Percentiles rank a stretch among this genome's conserved stretches.
Evolutionary conservation across 1,139 yeast genomes (phyloP).

Genomic region (Blastobotrys arbuscula): DNA sequence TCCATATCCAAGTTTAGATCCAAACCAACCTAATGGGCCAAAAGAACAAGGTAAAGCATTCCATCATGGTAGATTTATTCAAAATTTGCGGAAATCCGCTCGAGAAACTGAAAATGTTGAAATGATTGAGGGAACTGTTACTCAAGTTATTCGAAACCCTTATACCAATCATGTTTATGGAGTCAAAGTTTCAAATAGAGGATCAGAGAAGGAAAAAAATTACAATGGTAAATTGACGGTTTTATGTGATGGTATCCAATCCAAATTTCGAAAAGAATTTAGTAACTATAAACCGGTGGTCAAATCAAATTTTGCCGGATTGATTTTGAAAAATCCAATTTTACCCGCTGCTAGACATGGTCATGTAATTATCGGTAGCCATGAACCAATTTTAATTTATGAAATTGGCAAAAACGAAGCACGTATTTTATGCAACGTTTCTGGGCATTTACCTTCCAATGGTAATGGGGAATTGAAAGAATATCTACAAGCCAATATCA

Average conservation of each 20-base stretch:
- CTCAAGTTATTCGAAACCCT: conserved; percentile 50
- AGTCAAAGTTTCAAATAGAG: conserved; percentile 40
- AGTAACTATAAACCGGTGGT: conserved; percentile 56
- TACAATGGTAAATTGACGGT: conserved; percentile 62
- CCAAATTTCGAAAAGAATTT: conserved; percentile 79
- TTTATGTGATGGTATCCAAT: conserved; percentile 90
- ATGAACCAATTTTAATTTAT: conserved; percentile 83
- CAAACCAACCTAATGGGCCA: conserved; percentile 15
- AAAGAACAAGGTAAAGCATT: conserved; percentile 69
- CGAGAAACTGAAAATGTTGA: conserved; percentile 57
- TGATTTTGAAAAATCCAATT: conserved; percentile 64
- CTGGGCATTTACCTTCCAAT: conserved; percentile 71
- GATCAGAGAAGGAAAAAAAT: conserved; percentile 24
- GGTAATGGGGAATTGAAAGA: conserved; percentile 51
- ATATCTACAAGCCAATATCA: conserved; percentile 56
- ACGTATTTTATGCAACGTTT: conserved; percentile 83
- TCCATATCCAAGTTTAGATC: conserved; percentile 52
- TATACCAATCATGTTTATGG: conserved; percentile 58
- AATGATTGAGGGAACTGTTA: conserved; percentile 76
- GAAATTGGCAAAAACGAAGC: conserved; percentile 82
- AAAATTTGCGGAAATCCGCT: conserved; percentile 71
- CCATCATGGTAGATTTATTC: conserved; percentile 85
- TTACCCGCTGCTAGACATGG: conserved; percentile 76
- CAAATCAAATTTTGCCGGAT: conserved; percentile 83
- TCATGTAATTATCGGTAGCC: conserved; percentile 80